Evolutionary conservation across 2,329 filamentous ascomycete species (phyloP).

Genomic region (Ceratocystis harringtonii): DNA sequence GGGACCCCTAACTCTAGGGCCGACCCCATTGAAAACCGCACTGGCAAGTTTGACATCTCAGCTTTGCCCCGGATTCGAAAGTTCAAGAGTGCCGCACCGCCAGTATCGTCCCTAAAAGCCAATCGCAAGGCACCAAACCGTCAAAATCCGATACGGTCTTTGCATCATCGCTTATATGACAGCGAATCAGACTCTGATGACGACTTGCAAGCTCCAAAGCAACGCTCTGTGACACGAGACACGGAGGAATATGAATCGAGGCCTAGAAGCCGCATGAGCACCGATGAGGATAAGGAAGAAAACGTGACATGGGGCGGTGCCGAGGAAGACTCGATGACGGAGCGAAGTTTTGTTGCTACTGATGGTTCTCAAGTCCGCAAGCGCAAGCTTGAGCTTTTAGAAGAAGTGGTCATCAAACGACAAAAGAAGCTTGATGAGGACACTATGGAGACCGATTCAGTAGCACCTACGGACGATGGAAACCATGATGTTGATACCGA

Average conservation of each 20-base stretch:
- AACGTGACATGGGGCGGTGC: slow-evolving; percentile 32
- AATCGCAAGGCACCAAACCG: slow-evolving; percentile 41
- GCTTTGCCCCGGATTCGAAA: slow-evolving; percentile 64
- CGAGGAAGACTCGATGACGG: slow-evolving; percentile 55
- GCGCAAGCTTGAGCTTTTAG: slow-evolving; percentile 47
- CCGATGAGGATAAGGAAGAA: slow-evolving; percentile 44
- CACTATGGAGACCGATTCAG: slow-evolving; percentile 51
- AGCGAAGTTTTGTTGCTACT: slow-evolving; percentile 54
- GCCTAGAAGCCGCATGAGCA: slow-evolving; percentile 58
- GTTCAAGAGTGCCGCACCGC: slow-evolving; percentile 30
- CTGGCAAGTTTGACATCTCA: slow-evolving; percentile 38
- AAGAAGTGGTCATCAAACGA: slow-evolving; percentile 50
- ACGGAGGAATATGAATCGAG: slow-evolving; percentile 78
- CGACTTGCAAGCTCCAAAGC: slow-evolving; percentile 43
- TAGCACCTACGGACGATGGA: slow-evolving; percentile 32
- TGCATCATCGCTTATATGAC: slow-evolving; percentile 47
- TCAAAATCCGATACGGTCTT: slow-evolving; percentile 53
- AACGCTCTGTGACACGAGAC: slow-evolving; percentile 47
- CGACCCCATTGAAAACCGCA: slow-evolving; percentile 46
- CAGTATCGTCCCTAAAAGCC: slow-evolving; percentile 30
- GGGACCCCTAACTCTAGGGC: slow-evolving; percentile 51
- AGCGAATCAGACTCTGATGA: slow-evolving; percentile 75
- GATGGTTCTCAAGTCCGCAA: slow-evolving; percentile 43
- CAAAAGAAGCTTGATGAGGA: slow-evolving; percentile 70
- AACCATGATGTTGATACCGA: slow-evolving; percentile 32